Percentiles rank a stretch among this genome's conserved stretches.
phyloP scores from a whole-genome alignment of 2,329 filamentous ascomycete genomes.

The Penicillium griseofulvum region DNA sequence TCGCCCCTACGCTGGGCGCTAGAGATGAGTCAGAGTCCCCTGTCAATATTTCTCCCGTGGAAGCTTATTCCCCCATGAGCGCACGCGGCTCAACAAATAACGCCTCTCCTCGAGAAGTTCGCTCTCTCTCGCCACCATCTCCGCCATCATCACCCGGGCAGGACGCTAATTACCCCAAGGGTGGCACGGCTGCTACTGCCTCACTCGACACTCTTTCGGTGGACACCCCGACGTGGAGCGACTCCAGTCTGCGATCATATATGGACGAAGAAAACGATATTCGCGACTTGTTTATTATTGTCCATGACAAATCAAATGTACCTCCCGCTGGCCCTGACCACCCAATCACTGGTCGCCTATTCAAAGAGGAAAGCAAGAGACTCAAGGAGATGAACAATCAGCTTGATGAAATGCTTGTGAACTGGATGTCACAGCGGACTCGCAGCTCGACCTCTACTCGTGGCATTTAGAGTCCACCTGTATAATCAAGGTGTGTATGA shows the following conservation, averaged over 20 bases:
- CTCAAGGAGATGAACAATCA: constrained; percentile 85
- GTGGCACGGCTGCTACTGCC: constrained; percentile 46
- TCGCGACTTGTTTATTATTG: constrained; percentile 82
- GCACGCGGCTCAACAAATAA: constrained; percentile 69
- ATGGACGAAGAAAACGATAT: constrained; percentile 88
- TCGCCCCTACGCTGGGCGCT: constrained; percentile 19
- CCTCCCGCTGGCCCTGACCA: constrained; percentile 78
- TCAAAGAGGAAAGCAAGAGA: constrained; percentile 81
- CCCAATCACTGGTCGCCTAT: constrained; percentile 75
- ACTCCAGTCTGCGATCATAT: constrained; percentile 79
- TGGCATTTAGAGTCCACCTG: constrained; percentile 20
- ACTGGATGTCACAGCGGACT: constrained; percentile 62
- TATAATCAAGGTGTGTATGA: constrained; percentile 18
- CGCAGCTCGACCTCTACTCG: constrained; percentile 7
- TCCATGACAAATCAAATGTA: constrained; percentile 87
- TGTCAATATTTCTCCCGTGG: constrained; percentile 61
- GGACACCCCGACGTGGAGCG: constrained; percentile 72
- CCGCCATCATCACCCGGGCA: constrained; percentile 56
- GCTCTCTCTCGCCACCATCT: constrained; percentile 57
- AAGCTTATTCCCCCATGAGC: constrained; percentile 37
- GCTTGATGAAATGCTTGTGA: constrained; percentile 81
- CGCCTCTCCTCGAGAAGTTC: constrained; percentile 67
- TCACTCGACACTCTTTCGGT: constrained; percentile 58
- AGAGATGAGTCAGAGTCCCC: constrained; percentile 63
- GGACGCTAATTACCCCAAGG: constrained; percentile 29